Conservation (phyloP, 495 filamentous ascomycete genomes). For the Opeltia flavorubescens region DNA sequence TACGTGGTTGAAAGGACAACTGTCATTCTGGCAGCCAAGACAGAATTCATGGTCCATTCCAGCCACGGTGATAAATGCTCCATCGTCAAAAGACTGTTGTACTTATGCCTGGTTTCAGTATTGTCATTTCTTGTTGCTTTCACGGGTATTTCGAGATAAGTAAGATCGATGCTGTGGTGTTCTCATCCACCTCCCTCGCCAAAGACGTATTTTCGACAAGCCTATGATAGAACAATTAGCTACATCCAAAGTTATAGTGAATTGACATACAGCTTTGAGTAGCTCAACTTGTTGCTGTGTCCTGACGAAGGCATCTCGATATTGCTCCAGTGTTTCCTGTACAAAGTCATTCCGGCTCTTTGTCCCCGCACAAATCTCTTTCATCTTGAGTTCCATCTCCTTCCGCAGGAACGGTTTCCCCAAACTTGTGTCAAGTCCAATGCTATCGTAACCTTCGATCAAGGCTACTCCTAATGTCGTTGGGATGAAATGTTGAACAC, state of each 20-base stretch:
- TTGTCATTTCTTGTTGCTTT: too few species aligned
- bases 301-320: conserved; percentile 68
- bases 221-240: conserved; percentile 7
- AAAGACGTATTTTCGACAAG: conserved; percentile 35
- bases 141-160: too few species aligned
- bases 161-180: too few species aligned
- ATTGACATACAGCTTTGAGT: conserved; percentile 51
- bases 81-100: too few species aligned
- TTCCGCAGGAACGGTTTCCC: conserved; percentile 96
- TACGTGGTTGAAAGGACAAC: too few species aligned
- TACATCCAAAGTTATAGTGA: background rate
- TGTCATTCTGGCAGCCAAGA: too few species aligned
- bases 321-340: conserved; percentile 66
- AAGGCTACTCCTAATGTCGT: conserved; percentile 81
- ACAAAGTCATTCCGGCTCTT: conserved; percentile 60
- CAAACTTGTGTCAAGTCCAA: conserved; percentile 78
- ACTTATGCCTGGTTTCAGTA: too few species aligned
- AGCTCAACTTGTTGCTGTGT: conserved; percentile 58
- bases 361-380: conserved; percentile 82
- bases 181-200: conserved; percentile 11
- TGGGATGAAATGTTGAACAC: conserved; percentile 77
- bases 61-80: too few species aligned
- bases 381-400: conserved; percentile 94
- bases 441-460: conserved; percentile 83
- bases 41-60: too few species aligned